Evolutionary conservation across 2,329 filamentous ascomycete species (phyloP).

Genomic region (Elsinoe ampelina): DNA sequence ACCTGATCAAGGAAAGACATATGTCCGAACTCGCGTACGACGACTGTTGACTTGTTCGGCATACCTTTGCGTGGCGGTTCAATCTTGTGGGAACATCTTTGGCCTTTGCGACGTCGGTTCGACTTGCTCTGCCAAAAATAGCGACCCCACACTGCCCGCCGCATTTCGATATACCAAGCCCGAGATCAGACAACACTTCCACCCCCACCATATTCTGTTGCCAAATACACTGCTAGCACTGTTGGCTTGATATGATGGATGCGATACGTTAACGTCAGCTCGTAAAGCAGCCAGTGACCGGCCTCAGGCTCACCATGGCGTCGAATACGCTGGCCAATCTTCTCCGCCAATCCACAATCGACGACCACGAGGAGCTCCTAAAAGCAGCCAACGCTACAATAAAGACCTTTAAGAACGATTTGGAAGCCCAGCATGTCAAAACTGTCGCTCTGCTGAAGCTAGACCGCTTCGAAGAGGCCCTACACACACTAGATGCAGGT

Average conservation of each 20-base stretch:
- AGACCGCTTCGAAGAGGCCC: slow-evolving; percentile 70
- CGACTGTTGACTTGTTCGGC: no score
- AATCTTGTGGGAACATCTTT: no score
- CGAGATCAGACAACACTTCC: slow-evolving; percentile 1
- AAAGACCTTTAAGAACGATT: slow-evolving; percentile 49
- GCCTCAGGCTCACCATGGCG: neutral
- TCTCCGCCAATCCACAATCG: slow-evolving; percentile 48
- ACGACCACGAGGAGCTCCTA: slow-evolving; percentile 67
- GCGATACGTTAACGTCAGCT: no score
- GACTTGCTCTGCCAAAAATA: neutral
- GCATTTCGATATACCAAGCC: slow-evolving; percentile 8
- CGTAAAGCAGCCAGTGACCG: neutral
- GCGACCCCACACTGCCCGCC: slow-evolving; percentile 7
- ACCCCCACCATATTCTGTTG: neutral
- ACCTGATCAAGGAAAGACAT: no score
- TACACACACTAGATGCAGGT: slow-evolving; percentile 57
- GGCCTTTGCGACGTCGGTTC: slow-evolving; percentile 1
- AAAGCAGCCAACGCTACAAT: slow-evolving; percentile 50
- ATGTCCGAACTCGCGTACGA: no score
- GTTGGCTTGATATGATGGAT: no score
- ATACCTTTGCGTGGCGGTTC: no score
- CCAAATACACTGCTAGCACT: neutral
- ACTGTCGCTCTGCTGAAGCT: slow-evolving; percentile 70
- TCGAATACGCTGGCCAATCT: slow-evolving; percentile 41
- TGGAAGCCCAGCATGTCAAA: slow-evolving; percentile 57